These are phyloP conservation scores for Colletotrichum shisoi DNA, from an alignment of 2,329 filamentous ascomycete species.

Conservation along the genomic window DNA sequence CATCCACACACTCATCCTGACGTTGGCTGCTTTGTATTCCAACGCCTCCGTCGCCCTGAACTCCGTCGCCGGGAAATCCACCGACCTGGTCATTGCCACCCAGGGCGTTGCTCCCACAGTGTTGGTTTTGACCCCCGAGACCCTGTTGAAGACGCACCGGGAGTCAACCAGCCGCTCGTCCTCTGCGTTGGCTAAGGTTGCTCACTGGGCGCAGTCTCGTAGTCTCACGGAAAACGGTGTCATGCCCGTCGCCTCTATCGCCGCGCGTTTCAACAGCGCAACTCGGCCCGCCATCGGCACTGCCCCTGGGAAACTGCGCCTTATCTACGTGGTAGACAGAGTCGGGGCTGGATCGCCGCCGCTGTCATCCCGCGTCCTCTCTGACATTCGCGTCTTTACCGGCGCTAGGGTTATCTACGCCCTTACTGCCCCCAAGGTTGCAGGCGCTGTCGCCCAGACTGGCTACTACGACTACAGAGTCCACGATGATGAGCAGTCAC, in stretches of 20 bases:
- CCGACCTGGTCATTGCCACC: slow-evolving; percentile 76
- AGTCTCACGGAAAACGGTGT: slow-evolving; percentile 73
- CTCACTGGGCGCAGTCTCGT: slow-evolving; percentile 76
- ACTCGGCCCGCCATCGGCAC: slow-evolving; percentile 68
- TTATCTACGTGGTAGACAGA: slow-evolving; percentile 81
- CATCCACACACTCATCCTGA: slow-evolving; percentile 80
- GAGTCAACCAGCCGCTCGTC: slow-evolving; percentile 67
- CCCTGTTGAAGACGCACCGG: slow-evolving; percentile 72
- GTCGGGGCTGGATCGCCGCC: slow-evolving; percentile 68
- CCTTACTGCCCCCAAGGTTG: slow-evolving; percentile 81
- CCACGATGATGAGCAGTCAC: slow-evolving; percentile 56
- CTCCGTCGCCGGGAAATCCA: slow-evolving; percentile 78
- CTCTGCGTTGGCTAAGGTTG: slow-evolving; percentile 69
- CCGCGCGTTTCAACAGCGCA: slow-evolving; percentile 55
- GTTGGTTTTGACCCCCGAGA: slow-evolving; percentile 77
- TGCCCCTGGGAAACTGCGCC: slow-evolving; percentile 75
- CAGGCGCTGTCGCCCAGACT: slow-evolving; percentile 87
- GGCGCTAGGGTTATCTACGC: slow-evolving; percentile 85
- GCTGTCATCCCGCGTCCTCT: slow-evolving; percentile 74
- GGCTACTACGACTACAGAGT: slow-evolving; percentile 86
- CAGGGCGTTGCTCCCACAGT: slow-evolving; percentile 81
- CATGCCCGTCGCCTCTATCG: slow-evolving; percentile 72
- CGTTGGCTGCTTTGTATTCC: slow-evolving; percentile 81
- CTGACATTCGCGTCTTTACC: slow-evolving; percentile 82
- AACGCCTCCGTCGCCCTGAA: slow-evolving; percentile 88